phyloP scores from a whole-genome alignment of 441 rosid species.

The Breynia disticha region DNA sequence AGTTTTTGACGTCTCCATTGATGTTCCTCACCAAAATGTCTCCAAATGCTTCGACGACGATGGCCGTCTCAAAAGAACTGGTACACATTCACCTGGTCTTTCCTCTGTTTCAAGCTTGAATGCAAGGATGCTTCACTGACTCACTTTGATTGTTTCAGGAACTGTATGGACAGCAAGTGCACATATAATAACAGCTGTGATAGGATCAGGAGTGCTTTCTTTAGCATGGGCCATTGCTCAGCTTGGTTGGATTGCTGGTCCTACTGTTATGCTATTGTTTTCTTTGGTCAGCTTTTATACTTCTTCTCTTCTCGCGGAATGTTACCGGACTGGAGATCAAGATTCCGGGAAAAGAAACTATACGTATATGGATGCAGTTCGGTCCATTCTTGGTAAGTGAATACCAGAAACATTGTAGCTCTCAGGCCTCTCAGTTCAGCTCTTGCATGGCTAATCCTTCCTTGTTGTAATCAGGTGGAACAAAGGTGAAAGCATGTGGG shows the following conservation, averaged over 20 bases:
- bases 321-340: constrained; percentile 59
- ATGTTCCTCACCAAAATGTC: constrained; percentile 21
- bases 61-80: constrained; percentile 51
- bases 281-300: constrained; percentile 56
- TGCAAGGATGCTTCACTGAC: neutral
- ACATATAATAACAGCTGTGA: constrained; percentile 63
- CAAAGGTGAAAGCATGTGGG: constrained; percentile 47
- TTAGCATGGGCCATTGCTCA: constrained; percentile 72
- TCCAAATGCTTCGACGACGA: constrained; percentile 56
- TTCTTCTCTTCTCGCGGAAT: constrained; percentile 47
- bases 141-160: constrained; percentile 22
- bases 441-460: too few species aligned
- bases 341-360: constrained; percentile 50
- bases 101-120: constrained; percentile 1
- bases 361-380: constrained; percentile 63
- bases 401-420: too few species aligned
- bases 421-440: too few species aligned
- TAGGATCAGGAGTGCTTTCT: constrained; percentile 66
- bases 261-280: constrained; percentile 47
- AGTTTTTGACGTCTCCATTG: constrained; percentile 22
- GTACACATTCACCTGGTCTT: constrained; percentile 16
- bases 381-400: constrained; percentile 43
- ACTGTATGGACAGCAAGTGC: constrained; percentile 68
- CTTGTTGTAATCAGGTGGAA: constrained; percentile 34
- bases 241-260: constrained; percentile 76